phyloP scores from a whole-genome alignment of 73 alveolate species.

The Blepharisma japonicum region DNA sequence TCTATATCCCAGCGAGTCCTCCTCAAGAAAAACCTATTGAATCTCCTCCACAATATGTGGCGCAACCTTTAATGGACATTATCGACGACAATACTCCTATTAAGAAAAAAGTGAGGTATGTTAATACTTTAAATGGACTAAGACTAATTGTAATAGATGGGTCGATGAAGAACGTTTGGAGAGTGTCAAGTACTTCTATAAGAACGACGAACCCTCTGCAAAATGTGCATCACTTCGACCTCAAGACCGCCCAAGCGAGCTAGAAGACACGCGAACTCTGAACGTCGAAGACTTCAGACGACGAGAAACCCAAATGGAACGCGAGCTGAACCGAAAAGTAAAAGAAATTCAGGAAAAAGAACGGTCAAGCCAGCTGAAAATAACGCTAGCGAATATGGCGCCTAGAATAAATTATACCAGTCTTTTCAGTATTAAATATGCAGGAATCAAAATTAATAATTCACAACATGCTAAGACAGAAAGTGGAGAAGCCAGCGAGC shows the following conservation, averaged over 20 bases:
- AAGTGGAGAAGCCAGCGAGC: conserved; percentile 25
- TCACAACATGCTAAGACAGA: not conserved
- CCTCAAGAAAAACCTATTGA: not conserved
- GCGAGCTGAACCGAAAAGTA: conserved; percentile 9
- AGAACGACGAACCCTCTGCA: conserved; percentile 51
- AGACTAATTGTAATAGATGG: conserved; percentile 38
- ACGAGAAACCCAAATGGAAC: conserved; percentile 16
- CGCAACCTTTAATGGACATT: not conserved
- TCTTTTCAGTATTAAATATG: not conserved
- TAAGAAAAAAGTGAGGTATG: conserved; percentile 4
- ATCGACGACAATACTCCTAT: not conserved
- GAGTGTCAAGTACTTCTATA: conserved; percentile 37
- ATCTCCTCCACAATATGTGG: not conserved
- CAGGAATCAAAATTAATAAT: not conserved
- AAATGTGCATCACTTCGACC: not conserved
- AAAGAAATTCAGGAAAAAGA: not conserved
- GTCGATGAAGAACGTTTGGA: conserved; percentile 38
- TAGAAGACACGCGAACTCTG: not conserved
- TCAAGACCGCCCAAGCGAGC: not conserved
- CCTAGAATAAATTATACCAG: conserved; percentile 1
- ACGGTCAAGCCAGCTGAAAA: not conserved
- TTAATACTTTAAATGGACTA: conserved; percentile 11
- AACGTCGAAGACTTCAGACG: conserved; percentile 5
- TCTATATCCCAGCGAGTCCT: not conserved
- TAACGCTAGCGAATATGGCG: not conserved